Base-by-base conservation (phyloP, 495 filamentous ascomycete genomes). In the Hypoxylon perforatum region DNA sequence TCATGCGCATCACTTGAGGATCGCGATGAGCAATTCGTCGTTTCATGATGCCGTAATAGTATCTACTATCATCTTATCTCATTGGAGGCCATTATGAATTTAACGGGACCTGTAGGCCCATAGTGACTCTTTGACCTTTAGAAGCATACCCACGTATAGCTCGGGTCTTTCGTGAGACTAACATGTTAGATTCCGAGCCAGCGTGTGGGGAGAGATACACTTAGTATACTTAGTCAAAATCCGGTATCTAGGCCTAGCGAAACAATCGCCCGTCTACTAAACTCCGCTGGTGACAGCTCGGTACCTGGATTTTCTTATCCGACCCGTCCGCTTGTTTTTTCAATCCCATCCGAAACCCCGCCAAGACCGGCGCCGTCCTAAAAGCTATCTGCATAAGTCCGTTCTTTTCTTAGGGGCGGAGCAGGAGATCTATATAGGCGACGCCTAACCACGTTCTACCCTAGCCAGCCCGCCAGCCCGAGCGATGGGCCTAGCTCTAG, bases 291-390 rank as follows among this genome's bases (percentile, higher is more conserved):
- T 63, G 48, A 63, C 51, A 42, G 51, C 60, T 50, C n/a, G 25
- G 52, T 44, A 25, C 36, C 30, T 57, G 50, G 22, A 58, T 22
- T n/a, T n/a, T 11, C 35, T 18, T 51, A 23, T 23, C 44, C 15
- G 17, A n/a, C 45, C 18, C 4, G 5, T 42, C n/a, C 42, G 14
- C 57, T 35, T 14, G 9, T 25, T 25, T 25, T 25, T 51, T 61
- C 42, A 33, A 53, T 17, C n/a, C n/a, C 35, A 36, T 58, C 23
- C 57, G 52, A 49, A 59, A 58, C 65, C 51, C 45, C 51, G 66
- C 66, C 47, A 69, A 69, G 50, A 44, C 36, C n/a, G 12, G 35
- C 66, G 52, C 66, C 61, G 50, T 65, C 57, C 57, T 23, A 19
- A 18, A 47, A 65, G 50, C 56, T 61, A 64, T 61, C 59, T 48